Evolutionary conservation across 108 stramenopile species (phyloP).

Genomic region (Pseudonitzschia multiseries): DNA sequence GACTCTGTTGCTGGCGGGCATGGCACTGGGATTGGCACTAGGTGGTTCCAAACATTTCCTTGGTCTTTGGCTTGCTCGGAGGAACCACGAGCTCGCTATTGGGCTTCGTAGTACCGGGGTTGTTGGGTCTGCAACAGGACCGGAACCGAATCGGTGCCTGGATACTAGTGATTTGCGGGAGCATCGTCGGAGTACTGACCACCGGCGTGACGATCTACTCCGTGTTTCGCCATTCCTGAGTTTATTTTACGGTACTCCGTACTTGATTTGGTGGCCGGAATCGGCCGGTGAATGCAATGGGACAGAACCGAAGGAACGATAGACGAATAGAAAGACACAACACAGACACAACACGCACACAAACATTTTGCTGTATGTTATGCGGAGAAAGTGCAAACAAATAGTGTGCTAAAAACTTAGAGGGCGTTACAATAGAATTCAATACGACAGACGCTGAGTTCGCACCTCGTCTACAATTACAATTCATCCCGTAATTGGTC

Average conservation of each 20-base stretch:
- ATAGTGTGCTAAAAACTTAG: neutral
- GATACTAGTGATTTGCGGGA: constrained; percentile 58
- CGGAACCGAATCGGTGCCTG: constrained; percentile 27
- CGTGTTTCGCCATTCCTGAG: constrained; percentile 19
- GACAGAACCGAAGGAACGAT: neutral
- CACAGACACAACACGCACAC: too few relatives aligned
- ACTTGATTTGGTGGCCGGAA: too few relatives aligned
- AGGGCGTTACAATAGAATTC: neutral
- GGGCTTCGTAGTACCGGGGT: constrained; percentile 75
- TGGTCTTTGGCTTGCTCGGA: constrained; percentile 78
- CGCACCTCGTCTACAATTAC: too few relatives aligned
- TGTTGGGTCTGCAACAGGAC: constrained; percentile 47
- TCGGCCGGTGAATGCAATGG: too few relatives aligned
- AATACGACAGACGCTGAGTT: neutral
- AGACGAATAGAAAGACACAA: too few relatives aligned
- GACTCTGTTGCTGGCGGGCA: constrained; percentile 49
- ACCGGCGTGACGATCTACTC: constrained; percentile 67
- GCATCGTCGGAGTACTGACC: constrained; percentile 54
- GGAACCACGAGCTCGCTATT: constrained; percentile 66
- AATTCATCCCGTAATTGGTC: neutral
- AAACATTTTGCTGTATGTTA: too few relatives aligned
- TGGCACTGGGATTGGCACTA: constrained; percentile 64
- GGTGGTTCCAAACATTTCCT: constrained; percentile 67
- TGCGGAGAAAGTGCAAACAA: too few relatives aligned
- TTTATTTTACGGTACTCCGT: too few relatives aligned